phyloP scores from a whole-genome alignment of 2,329 filamentous ascomycete species.

The Fusarium ramigenum region DNA sequence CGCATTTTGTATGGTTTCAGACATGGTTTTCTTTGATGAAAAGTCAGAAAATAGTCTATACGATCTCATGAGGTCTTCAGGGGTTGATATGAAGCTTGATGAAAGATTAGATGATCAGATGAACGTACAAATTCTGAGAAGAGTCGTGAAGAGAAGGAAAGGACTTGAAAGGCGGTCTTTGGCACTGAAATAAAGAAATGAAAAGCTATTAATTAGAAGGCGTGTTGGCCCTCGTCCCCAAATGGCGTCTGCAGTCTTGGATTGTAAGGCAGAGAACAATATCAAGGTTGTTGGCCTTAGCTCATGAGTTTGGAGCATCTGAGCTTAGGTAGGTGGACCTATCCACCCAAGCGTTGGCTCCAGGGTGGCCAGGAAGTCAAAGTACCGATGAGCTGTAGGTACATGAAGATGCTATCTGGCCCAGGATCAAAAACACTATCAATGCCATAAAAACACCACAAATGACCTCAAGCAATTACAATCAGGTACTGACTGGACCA shows the following conservation, averaged over 20 bases:
- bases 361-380: neutral
- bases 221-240: conserved; percentile 34
- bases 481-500: rapidly evolving
- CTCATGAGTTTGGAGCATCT: conserved; percentile 20
- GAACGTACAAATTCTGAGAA: conserved; percentile 8
- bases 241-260: conserved; percentile 32
- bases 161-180: neutral
- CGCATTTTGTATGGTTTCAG: conserved; percentile 5
- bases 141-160: neutral
- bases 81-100: neutral
- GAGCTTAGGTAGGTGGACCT: conserved; percentile 2
- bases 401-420: neutral
- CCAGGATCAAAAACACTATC: neutral
- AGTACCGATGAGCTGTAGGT: neutral
- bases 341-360: conserved; percentile 18
- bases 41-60: conserved; percentile 26
- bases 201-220: neutral
- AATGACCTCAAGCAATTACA: rapidly evolving
- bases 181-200: neutral
- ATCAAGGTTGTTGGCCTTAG: conserved; percentile 35
- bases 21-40: conserved; percentile 25
- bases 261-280: conserved; percentile 45
- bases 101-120: neutral
- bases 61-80: conserved; percentile 7
- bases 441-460: neutral